phyloP scores from a whole-genome alignment of 495 filamentous ascomycete genomes.

The Trypethelium eluteriae region DNA sequence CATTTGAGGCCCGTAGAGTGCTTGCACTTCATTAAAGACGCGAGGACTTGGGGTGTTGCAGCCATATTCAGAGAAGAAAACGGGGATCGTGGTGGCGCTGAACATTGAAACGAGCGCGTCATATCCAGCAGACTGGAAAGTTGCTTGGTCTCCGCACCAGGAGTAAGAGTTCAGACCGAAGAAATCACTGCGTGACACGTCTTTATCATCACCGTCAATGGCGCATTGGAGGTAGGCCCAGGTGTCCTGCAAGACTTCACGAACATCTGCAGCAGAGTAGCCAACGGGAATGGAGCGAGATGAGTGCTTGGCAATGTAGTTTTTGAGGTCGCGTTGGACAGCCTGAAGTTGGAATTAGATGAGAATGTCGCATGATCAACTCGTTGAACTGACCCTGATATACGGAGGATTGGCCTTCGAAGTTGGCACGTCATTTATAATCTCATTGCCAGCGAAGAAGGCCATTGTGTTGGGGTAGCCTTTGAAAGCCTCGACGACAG shows the following conservation, averaged over 20 bases:
- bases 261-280: slow-evolving; percentile 92
- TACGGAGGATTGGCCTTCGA: slow-evolving; percentile 55
- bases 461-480: slow-evolving; percentile 82
- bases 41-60: slow-evolving; percentile 80
- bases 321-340: slow-evolving; percentile 75
- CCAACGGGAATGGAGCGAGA: slow-evolving; percentile 69
- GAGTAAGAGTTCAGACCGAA: slow-evolving; percentile 94
- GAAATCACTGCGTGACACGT: slow-evolving; percentile 67
- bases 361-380: background rate
- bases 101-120: slow-evolving; percentile 65
- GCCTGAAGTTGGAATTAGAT: slow-evolving; percentile 37
- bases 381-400: slow-evolving; percentile 36
- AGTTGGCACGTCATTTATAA: slow-evolving; percentile 63
- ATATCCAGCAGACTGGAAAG: slow-evolving; percentile 63
- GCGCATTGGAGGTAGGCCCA: slow-evolving; percentile 77
- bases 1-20: slow-evolving; percentile 78
- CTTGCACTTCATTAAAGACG: slow-evolving; percentile 70
- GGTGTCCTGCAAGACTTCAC: slow-evolving; percentile 66
- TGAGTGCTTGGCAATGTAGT: slow-evolving; percentile 71
- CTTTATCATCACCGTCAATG: slow-evolving; percentile 40
- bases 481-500: slow-evolving; percentile 90
- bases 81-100: slow-evolving; percentile 62
- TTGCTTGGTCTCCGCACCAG: slow-evolving; percentile 73
- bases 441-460: slow-evolving; percentile 92
- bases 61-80: slow-evolving; percentile 96